Percentiles rank a stretch among this genome's conserved stretches.
These are phyloP conservation scores for Antrodiella citrinella DNA, from an alignment of 768 basidiomycete species.

Conservation along the genomic window DNA sequence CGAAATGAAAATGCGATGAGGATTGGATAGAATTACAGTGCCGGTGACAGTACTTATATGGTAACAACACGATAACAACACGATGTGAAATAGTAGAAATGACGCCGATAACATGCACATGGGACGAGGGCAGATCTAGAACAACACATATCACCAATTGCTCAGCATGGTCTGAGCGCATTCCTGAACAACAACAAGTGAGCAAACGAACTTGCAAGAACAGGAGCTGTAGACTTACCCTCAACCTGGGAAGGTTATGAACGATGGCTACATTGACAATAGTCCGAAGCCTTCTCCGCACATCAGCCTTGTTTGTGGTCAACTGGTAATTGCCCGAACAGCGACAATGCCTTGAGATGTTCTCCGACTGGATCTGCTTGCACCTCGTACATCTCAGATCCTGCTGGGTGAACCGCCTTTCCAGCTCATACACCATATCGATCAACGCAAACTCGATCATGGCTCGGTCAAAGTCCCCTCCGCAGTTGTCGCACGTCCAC, in stretches of 20 bases:
- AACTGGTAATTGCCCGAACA: constrained; percentile 84
- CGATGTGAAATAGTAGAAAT: no score
- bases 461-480: constrained; percentile 80
- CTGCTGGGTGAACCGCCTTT: constrained; percentile 76
- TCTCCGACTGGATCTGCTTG: constrained; percentile 85
- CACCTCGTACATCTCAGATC: constrained; percentile 87
- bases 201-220: constrained; percentile 2
- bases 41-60: no score
- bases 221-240: constrained; percentile 33
- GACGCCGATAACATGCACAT: no score
- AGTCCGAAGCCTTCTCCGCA: constrained; percentile 64
- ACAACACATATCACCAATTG: constrained; percentile 33
- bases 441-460: constrained; percentile 85
- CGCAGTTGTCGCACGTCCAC: constrained; percentile 69
- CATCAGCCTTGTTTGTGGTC: constrained; percentile 65
- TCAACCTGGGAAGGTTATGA: constrained; percentile 60
- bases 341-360: constrained; percentile 73
- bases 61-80: not conserved
- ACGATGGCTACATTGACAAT: constrained; percentile 77
- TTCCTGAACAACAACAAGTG: constrained; percentile 21
- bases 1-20: no score
- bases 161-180: constrained; percentile 31
- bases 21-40: not conserved
- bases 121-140: no score
- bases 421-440: constrained; percentile 59